Evolutionary conservation across 192 early-diverging fungal genomes (phyloP).

Genomic region (Coemansia biformis): DNA sequence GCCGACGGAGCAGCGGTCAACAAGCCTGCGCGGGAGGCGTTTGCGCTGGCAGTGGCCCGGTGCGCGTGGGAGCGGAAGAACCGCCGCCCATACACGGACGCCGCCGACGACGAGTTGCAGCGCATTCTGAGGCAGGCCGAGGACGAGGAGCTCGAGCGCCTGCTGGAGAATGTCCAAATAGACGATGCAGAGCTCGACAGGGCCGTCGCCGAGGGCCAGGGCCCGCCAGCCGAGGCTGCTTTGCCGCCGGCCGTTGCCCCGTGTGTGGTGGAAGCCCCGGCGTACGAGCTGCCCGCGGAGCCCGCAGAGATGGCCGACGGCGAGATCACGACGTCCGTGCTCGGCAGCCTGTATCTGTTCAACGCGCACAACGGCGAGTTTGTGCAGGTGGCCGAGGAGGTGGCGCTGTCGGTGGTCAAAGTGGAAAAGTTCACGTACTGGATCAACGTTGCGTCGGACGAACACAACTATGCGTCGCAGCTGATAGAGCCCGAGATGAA

Average conservation of each 20-base stretch:
- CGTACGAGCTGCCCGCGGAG: constrained; percentile 25
- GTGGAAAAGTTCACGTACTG: constrained; percentile 47
- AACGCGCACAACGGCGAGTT: constrained; percentile 53
- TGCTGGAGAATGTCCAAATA: constrained; percentile 35
- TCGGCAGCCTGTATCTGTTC: constrained; percentile 64
- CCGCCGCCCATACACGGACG: constrained; percentile 20
- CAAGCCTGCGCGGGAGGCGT: constrained; percentile 20
- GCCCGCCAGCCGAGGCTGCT: constrained; percentile 4
- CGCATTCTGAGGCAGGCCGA: constrained; percentile 26
- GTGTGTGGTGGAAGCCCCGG: constrained; percentile 4
- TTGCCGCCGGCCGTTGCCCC: too few species aligned
- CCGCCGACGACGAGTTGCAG: constrained; percentile 20
- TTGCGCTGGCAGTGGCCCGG: constrained; percentile 33
- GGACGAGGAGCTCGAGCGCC: constrained; percentile 30
- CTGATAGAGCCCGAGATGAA: constrained; percentile 70
- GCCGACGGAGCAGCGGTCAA: constrained; percentile 10
- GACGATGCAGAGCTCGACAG: constrained; percentile 19
- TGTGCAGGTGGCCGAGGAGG: constrained; percentile 52
- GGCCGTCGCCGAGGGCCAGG: constrained; percentile 6
- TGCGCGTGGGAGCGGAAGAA: constrained; percentile 44
- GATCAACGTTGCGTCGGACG: constrained; percentile 52
- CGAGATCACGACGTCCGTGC: constrained; percentile 45
- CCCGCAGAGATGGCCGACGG: constrained; percentile 37
- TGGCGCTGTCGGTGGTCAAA: constrained; percentile 35
- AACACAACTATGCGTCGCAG: constrained; percentile 51